A percentile compares a stretch with the other conserved stretches of the same genome.
These are phyloP conservation scores for Grosmannia huntii DNA, from an alignment of 2,329 filamentous ascomycete species.

Conservation along the genomic window DNA sequence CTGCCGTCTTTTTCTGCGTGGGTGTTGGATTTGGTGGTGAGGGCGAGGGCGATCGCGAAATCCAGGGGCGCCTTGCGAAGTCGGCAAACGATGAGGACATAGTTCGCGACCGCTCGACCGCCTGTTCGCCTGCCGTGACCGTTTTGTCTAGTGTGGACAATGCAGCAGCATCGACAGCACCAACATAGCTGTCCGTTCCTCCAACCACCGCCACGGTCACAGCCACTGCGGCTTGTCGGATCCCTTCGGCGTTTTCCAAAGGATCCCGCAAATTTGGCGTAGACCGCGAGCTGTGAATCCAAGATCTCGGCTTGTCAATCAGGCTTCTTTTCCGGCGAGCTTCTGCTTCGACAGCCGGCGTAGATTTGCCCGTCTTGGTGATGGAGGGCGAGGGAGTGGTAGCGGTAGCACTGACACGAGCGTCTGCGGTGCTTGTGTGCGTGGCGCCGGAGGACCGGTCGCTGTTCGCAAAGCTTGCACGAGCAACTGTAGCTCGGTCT, in stretches of 20 bases:
- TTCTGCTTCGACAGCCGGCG: conserved; percentile 13
- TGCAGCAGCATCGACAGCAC: not conserved
- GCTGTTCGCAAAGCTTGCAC: not conserved
- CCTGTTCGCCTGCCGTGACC: conserved; percentile 3
- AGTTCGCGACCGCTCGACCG: conserved; percentile 17
- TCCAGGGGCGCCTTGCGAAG: conserved; percentile 40
- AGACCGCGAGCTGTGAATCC: conserved; percentile 36
- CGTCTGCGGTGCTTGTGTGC: not conserved
- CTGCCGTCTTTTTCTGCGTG: not conserved
- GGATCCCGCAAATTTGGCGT: conserved; percentile 22
- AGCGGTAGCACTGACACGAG: not conserved
- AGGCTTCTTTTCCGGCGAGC: conserved; percentile 31
- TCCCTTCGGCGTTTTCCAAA: conserved; percentile 15
- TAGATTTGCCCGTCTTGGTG: not conserved
- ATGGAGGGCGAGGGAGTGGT: not conserved
- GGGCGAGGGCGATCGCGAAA: conserved; percentile 33
- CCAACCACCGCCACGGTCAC: not conserved
- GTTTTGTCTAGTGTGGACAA: not conserved
- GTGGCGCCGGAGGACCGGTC: not conserved
- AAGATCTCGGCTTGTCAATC: conserved; percentile 36
- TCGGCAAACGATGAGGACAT: conserved; percentile 35
- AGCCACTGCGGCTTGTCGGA: not conserved
- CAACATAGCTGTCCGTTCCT: not conserved
- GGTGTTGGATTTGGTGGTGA: conserved; percentile 23
- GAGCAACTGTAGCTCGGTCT: not conserved